These are phyloP conservation scores for Ogataea naganishii DNA, from an alignment of 805 yeast species.

Conservation along the genomic window DNA sequence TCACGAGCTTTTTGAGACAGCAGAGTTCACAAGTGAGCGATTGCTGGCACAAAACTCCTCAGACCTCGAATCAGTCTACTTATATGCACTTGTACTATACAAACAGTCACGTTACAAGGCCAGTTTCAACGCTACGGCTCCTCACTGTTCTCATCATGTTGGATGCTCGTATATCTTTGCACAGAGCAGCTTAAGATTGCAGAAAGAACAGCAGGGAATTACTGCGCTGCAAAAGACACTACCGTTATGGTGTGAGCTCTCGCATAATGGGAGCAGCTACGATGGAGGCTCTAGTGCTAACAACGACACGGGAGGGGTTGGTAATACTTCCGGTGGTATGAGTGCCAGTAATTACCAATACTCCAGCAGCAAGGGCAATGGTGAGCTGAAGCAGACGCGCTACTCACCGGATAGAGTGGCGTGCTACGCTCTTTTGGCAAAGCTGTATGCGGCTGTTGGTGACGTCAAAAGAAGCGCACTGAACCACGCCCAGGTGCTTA, in stretches of 20 bases:
- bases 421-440: slow-evolving; percentile 60
- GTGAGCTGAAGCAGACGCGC: slow-evolving; percentile 11
- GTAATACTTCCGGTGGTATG: not conserved
- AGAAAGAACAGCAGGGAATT: slow-evolving; percentile 54
- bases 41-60: slow-evolving; percentile 53
- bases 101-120: slow-evolving; percentile 52
- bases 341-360: not conserved
- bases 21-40: slow-evolving; percentile 83
- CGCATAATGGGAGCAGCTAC: slow-evolving; percentile 2
- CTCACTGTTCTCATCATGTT: slow-evolving; percentile 37
- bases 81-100: slow-evolving; percentile 60
- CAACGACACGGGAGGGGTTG: too few relatives aligned
- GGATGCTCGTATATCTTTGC: slow-evolving; percentile 78
- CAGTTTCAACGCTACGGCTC: slow-evolving; percentile 43
- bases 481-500: slow-evolving; percentile 60
- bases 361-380: slow-evolving; percentile 9
- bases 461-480: slow-evolving; percentile 58
- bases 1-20: slow-evolving; percentile 59
- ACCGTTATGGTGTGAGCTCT: slow-evolving; percentile 25
- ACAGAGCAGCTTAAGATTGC: slow-evolving; percentile 49
- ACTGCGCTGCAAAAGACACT: slow-evolving; percentile 33
- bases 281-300: too few relatives aligned
- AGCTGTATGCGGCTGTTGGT: slow-evolving; percentile 48
- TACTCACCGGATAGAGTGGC: slow-evolving; percentile 62
- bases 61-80: slow-evolving; percentile 52